A percentile compares a stretch with the other conserved stretches of the same genome.
Evolutionary conservation across 495 filamentous ascomycete species (phyloP).

Genomic region (Talaromyces thailandensis): DNA sequence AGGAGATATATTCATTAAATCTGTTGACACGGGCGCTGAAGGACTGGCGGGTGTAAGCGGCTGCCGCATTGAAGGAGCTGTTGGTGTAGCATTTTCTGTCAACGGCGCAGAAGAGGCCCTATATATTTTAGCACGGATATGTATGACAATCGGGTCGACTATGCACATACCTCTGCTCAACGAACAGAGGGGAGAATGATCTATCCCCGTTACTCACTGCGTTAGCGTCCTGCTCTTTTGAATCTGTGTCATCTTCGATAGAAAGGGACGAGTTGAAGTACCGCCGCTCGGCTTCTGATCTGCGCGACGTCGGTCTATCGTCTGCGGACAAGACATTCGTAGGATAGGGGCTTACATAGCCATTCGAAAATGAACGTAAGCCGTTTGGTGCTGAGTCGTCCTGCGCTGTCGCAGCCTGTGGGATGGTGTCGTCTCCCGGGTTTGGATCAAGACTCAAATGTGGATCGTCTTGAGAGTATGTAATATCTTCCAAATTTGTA

Average conservation of each 20-base stretch:
- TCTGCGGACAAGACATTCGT: background rate
- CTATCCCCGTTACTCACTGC: background rate
- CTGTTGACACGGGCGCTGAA: background rate
- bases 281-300: background rate
- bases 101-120: background rate
- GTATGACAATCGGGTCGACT: background rate
- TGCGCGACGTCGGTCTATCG: background rate
- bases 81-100: background rate
- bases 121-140: background rate
- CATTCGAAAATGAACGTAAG: background rate
- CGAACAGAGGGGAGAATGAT: background rate
- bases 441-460: background rate
- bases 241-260: no score
- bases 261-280: background rate
- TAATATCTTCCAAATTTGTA: background rate
- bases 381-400: background rate
- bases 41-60: background rate
- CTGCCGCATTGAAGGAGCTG: background rate
- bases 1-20: background rate
- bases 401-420: background rate
- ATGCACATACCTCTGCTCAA: background rate
- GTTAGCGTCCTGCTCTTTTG: no score
- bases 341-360: background rate
- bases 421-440: background rate
- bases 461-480: background rate